These are phyloP conservation scores for Candida parachauliodes DNA, from an alignment of 805 yeast genomes.

Conservation along the genomic window DNA sequence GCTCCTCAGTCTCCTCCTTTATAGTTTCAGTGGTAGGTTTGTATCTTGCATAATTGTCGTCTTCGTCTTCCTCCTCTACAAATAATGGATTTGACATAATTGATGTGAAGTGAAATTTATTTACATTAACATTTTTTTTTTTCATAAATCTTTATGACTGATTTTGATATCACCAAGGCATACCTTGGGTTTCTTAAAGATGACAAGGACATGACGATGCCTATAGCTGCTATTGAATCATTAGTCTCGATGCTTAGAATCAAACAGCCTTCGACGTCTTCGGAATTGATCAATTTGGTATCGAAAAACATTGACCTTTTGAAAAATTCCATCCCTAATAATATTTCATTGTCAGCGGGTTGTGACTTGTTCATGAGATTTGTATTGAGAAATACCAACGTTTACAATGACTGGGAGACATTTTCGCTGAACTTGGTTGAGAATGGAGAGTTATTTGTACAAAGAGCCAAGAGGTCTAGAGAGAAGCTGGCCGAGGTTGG, in stretches of 20 bases:
- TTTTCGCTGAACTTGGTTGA: constrained; percentile 84
- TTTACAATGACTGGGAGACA: constrained; percentile 92
- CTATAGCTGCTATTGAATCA: constrained; percentile 96
- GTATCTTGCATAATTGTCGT: constrained; percentile 14
- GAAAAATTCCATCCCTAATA: constrained; percentile 79
- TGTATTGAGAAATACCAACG: constrained; percentile 81
- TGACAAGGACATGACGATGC: constrained; percentile 98
- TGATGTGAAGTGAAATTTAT: background rate
- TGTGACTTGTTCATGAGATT: constrained; percentile 95
- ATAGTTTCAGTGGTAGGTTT: constrained; percentile 10
- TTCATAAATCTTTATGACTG: constrained; percentile 9
- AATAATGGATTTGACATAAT: constrained; percentile 13
- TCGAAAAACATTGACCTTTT: constrained; percentile 72
- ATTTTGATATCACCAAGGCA: constrained; percentile 76
- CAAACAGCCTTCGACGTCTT: constrained; percentile 88
- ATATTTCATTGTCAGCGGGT: constrained; percentile 93
- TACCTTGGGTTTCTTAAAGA: constrained; percentile 79
- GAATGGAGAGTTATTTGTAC: constrained; percentile 88
- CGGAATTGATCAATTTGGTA: constrained; percentile 81
- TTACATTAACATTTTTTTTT: constrained; percentile 2
- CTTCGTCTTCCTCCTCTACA: constrained; percentile 26
- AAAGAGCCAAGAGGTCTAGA: constrained; percentile 88
- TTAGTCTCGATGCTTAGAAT: constrained; percentile 77
- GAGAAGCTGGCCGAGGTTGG: constrained; percentile 86
- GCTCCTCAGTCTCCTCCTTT: constrained; percentile 9